phyloP scores from a whole-genome alignment of 805 yeast species.

The Myxozyma lipomycoides region DNA sequence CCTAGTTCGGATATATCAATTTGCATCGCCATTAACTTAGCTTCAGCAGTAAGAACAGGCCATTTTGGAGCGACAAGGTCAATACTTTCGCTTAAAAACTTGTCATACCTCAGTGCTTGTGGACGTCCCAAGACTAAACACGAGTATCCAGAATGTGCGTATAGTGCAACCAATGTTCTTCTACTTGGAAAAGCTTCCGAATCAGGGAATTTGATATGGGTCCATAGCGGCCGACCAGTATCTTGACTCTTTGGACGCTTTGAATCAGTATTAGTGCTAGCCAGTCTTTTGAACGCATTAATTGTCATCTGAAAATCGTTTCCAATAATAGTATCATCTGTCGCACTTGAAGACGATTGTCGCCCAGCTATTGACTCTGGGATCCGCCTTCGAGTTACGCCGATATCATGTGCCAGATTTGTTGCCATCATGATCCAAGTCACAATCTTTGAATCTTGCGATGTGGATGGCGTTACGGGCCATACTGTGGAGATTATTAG shows the following conservation, averaged over 20 bases:
- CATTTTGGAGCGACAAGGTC: background rate
- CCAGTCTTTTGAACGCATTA: background rate
- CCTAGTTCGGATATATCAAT: background rate
- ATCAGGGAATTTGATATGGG: background rate
- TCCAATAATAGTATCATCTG: background rate
- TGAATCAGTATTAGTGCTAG: background rate
- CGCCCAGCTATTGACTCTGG: background rate
- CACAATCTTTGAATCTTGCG: constrained; percentile 3
- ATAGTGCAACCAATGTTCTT: background rate
- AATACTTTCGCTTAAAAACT: background rate
- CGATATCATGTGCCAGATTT: constrained; percentile 8
- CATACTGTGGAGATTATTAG: constrained; percentile 9
- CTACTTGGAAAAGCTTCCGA: background rate
- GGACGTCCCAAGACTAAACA: background rate
- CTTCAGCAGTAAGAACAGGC: background rate
- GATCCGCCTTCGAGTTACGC: background rate
- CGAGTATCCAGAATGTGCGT: background rate
- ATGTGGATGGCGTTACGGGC: constrained; percentile 3
- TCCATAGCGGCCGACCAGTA: background rate
- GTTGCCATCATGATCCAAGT: constrained; percentile 8
- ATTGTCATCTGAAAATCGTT: background rate
- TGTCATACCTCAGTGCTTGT: background rate
- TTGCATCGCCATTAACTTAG: background rate
- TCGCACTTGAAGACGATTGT: background rate
- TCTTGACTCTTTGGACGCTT: background rate